Conservation (phyloP, 2,329 filamentous ascomycete genomes). For the Stagonosporopsis cucurbitacearum region DNA sequence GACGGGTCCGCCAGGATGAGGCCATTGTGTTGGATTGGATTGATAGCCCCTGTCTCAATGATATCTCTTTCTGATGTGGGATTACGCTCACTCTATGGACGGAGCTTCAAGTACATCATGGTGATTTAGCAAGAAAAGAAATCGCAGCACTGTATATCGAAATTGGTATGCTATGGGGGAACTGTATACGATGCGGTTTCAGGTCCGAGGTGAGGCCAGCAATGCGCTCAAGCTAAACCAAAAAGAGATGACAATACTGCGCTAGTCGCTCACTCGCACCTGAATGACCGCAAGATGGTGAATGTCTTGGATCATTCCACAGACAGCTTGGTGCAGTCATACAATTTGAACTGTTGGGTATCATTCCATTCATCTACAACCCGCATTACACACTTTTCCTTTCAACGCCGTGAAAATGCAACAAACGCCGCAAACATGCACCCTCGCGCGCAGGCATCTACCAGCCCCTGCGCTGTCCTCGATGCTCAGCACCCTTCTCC, state of each 20-base stretch:
- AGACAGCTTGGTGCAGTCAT: background rate
- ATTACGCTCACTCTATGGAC: no score
- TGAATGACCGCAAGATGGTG: background rate
- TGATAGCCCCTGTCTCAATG: background rate
- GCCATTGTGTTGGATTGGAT: constrained; percentile 23
- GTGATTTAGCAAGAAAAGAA: background rate
- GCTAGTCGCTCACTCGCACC: background rate
- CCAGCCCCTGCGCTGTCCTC: constrained; percentile 74
- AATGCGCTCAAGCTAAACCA: constrained; percentile 1
- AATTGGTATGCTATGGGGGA: background rate
- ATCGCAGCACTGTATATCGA: background rate
- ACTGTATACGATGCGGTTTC: constrained; percentile 19
- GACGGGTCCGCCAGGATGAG: constrained; percentile 26
- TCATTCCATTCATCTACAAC: background rate
- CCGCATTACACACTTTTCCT: background rate
- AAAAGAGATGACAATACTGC: constrained; percentile 5
- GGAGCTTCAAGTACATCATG: background rate
- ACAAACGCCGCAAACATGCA: background rate
- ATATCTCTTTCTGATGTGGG: background rate
- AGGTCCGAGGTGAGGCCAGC: constrained; percentile 11
- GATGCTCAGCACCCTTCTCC: constrained; percentile 75
- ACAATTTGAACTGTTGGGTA: background rate
- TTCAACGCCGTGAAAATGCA: constrained; percentile 2
- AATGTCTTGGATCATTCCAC: background rate
- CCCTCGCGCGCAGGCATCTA: constrained; percentile 42